Percentiles rank a stretch among this genome's conserved stretches.
These are phyloP conservation scores for Plenodomus lindquistii DNA, from an alignment of 2,329 filamentous ascomycete genomes.

Conservation along the genomic window DNA sequence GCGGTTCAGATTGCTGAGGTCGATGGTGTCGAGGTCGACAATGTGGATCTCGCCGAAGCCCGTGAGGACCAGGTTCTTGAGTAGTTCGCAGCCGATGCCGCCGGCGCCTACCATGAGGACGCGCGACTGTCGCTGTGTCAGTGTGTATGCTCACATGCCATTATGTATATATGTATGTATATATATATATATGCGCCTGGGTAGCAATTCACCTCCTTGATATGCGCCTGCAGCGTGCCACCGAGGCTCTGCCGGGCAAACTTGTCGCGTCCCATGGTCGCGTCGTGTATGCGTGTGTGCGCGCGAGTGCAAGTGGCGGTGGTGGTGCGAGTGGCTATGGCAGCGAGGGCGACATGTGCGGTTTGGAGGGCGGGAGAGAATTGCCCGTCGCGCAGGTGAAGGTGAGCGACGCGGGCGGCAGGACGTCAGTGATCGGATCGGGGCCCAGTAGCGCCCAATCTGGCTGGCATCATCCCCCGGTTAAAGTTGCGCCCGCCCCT, in stretches of 20 bases:
- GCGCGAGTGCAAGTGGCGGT: slow-evolving; percentile 9
- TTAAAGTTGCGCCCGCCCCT: slow-evolving; percentile 6
- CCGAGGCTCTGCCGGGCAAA: slow-evolving; percentile 65
- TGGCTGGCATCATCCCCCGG: not conserved
- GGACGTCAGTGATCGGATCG: slow-evolving; percentile 26
- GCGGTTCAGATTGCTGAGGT: slow-evolving; percentile 94
- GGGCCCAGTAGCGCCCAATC: slow-evolving; percentile 13
- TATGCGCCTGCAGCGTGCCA: slow-evolving; percentile 61
- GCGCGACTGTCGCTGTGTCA: slow-evolving; percentile 65
- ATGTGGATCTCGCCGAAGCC: slow-evolving; percentile 94
- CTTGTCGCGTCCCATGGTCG: slow-evolving; percentile 53
- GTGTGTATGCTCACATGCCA: slow-evolving; percentile 7
- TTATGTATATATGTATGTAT: too few species aligned
- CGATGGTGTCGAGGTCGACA: slow-evolving; percentile 97
- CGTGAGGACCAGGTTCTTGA: slow-evolving; percentile 92
- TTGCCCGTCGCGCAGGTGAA: slow-evolving; percentile 13
- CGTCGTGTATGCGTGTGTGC: slow-evolving; percentile 5
- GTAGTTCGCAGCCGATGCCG: slow-evolving; percentile 94
- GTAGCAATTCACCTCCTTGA: slow-evolving; percentile 65
- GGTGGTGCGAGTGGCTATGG: slow-evolving; percentile 9
- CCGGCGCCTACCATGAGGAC: slow-evolving; percentile 95
- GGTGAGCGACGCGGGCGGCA: slow-evolving; percentile 19
- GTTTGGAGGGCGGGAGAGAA: slow-evolving; percentile 9
- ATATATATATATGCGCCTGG: slow-evolving; percentile 8
- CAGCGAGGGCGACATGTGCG: slow-evolving; percentile 23